phyloP scores from a whole-genome alignment of 2,329 filamentous ascomycete genomes.

The Helotiales sp. region DNA sequence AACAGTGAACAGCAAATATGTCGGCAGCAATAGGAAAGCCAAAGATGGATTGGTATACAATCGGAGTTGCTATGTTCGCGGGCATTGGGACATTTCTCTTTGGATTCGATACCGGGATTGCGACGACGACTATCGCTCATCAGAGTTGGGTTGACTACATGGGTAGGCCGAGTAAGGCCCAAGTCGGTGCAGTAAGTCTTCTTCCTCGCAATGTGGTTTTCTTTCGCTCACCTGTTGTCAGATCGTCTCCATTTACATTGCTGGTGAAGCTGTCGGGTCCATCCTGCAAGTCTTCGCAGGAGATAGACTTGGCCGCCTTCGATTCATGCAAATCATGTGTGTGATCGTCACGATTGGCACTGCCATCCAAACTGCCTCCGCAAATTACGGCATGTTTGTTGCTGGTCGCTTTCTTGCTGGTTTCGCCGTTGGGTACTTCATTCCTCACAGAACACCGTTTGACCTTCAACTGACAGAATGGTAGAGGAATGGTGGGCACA shows the following conservation, averaged over 20 bases:
- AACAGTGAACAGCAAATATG: background rate
- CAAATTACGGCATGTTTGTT: constrained; percentile 60
- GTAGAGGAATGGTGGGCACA: constrained; percentile 32
- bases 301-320: constrained; percentile 57
- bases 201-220: background rate
- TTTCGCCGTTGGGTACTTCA: constrained; percentile 49
- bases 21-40: background rate
- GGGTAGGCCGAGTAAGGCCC: constrained; percentile 56
- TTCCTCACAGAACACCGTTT: background rate
- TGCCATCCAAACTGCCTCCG: constrained; percentile 57
- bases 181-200: constrained; percentile 56
- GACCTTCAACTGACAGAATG: background rate
- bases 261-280: constrained; percentile 62
- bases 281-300: constrained; percentile 58
- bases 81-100: constrained; percentile 64
- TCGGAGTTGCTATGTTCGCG: constrained; percentile 59
- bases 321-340: constrained; percentile 60
- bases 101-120: constrained; percentile 64
- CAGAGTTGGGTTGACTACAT: constrained; percentile 65
- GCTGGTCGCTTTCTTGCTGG: constrained; percentile 55
- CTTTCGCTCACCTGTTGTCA: constrained; percentile 23
- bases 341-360: constrained; percentile 59
- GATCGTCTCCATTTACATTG: constrained; percentile 64
- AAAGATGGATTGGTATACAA: constrained; percentile 6
- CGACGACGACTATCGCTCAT: constrained; percentile 65